phyloP scores from a whole-genome alignment of 2,329 filamentous ascomycete species.

The Aspergillus proliferans region DNA sequence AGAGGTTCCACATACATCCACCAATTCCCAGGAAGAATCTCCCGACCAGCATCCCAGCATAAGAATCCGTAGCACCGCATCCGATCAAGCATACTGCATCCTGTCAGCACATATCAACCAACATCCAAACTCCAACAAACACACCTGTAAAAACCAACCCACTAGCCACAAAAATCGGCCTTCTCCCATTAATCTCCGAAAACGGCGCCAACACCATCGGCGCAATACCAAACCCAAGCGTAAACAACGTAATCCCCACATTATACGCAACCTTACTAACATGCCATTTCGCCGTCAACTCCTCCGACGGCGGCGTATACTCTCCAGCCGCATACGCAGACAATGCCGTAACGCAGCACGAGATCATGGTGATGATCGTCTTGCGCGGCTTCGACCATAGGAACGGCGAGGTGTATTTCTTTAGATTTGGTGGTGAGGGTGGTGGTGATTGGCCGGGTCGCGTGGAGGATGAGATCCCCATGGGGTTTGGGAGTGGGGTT shows the following conservation, averaged over 20 bases:
- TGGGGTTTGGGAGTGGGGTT: conserved; percentile 46
- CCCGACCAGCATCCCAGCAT: conserved; percentile 66
- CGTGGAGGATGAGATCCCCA: conserved; percentile 18
- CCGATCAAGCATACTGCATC: conserved; percentile 55
- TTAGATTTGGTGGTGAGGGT: conserved; percentile 59
- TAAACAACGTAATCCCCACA: conserved; percentile 73
- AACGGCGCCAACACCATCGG: conserved; percentile 83
- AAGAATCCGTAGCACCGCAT: conserved; percentile 62
- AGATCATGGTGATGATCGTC: conserved; percentile 60
- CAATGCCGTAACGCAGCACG: conserved; percentile 65
- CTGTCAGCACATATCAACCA: background rate
- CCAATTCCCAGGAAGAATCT: conserved; percentile 70
- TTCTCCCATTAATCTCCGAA: conserved; percentile 76
- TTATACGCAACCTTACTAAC: conserved; percentile 57
- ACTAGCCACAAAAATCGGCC: conserved; percentile 69
- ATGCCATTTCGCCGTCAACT: conserved; percentile 61
- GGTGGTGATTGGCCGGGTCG: conserved; percentile 24
- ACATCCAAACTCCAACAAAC: background rate
- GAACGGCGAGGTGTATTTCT: conserved; percentile 61
- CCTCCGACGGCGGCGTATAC: conserved; percentile 63
- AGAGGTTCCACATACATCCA: conserved; percentile 48
- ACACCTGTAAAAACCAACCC: conserved; percentile 60
- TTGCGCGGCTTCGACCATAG: conserved; percentile 65
- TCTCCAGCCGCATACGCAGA: conserved; percentile 74
- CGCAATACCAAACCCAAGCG: conserved; percentile 69